Base-by-base conservation (phyloP, 192 early-diverging fungal species). In the Phycomyces blakesleeanus region DNA sequence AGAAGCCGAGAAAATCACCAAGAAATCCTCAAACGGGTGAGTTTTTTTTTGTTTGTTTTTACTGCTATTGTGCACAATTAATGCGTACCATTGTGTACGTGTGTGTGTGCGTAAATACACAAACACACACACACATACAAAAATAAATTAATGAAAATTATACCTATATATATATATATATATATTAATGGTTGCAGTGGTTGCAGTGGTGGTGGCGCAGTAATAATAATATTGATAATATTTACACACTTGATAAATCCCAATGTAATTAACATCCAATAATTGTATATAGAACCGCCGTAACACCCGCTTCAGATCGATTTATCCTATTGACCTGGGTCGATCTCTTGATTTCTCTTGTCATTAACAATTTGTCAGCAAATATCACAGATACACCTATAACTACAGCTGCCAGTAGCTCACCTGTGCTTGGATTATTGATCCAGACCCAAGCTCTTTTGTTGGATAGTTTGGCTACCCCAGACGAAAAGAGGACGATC, bases 311-410 rank as follows among this genome's bases (percentile, higher is more conserved):
- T 51, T 78, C 80, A 12, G 61, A 78, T 50, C 78, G 87, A 14
- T 83, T 89, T 61, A 78, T 79, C 34, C 57, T 88, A 53, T 76
- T 88, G 60, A 80, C 83, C 29, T 90, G 88, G 88, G 65, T 86
- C 22, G 77, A 85, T 61, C 18, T 74, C 39, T 63, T 87, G 22
- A 50, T 88, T 51, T 55, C 69, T 0, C 72, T 61, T 52, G 62
- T 53, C n/a, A 50, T 78, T 26, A 52, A 67, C 14, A 51, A 10
- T 34, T 44, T 37, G 7, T 60, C 50, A 57, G 66, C 70, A n/a
- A 65, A 65, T 21, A 44, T 49, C 25, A 69, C 70, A 10, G n/a
- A n/a, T n/a, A n/a, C n/a, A n/a, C n/a, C n/a, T n/a, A n/a, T n/a
- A n/a, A n/a, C n/a, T n/a, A n/a, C n/a, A n/a, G 42, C 73, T 0